These are phyloP conservation scores for Brassica balearica DNA, from an alignment of 441 rosid species.

Conservation along the genomic window DNA sequence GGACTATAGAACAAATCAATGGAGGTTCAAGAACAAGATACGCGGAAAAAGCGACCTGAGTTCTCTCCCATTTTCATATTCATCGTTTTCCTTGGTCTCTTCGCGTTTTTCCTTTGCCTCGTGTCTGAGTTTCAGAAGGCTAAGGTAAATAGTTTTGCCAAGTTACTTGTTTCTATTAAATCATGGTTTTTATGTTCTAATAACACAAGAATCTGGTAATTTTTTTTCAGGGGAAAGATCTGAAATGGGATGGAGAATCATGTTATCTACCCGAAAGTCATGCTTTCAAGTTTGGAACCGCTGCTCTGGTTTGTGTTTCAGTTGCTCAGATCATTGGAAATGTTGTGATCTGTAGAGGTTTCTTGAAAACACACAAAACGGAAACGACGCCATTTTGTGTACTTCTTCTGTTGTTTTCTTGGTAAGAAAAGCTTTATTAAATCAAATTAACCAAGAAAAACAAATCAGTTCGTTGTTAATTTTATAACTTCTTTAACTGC, in stretches of 20 bases:
- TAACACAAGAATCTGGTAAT: conserved; percentile 3
- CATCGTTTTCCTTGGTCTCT: conserved; percentile 52
- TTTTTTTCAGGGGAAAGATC: conserved; percentile 54
- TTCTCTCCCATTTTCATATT: conserved; percentile 40
- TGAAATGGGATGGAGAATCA: conserved; percentile 63
- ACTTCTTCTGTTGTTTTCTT: conserved; percentile 33
- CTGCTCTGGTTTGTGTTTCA: conserved; percentile 56
- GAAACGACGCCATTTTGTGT: conserved; percentile 6
- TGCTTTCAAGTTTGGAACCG: conserved; percentile 59
- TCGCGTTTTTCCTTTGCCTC: conserved; percentile 58
- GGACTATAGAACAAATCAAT: conserved; percentile 24
- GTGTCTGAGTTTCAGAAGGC: conserved; percentile 64
- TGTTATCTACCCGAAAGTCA: conserved; percentile 65
- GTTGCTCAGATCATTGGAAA: conserved; percentile 64
- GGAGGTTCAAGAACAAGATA: conserved; percentile 40
- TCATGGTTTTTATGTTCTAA: conserved; percentile 12
- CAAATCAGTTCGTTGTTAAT: not conserved
- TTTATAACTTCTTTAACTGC: conserved; percentile 7
- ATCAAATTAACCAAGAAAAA: not conserved
- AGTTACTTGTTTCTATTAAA: conserved; percentile 15
- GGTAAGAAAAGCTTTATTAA: conserved; percentile 24
- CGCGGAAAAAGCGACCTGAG: not conserved
- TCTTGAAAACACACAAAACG: conserved; percentile 39
- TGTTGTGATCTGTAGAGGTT: conserved; percentile 47
- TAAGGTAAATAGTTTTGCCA: conserved; percentile 51